Conservation (phyloP, 805 yeast species). For the Debaryomyces prosopidis region DNA sequence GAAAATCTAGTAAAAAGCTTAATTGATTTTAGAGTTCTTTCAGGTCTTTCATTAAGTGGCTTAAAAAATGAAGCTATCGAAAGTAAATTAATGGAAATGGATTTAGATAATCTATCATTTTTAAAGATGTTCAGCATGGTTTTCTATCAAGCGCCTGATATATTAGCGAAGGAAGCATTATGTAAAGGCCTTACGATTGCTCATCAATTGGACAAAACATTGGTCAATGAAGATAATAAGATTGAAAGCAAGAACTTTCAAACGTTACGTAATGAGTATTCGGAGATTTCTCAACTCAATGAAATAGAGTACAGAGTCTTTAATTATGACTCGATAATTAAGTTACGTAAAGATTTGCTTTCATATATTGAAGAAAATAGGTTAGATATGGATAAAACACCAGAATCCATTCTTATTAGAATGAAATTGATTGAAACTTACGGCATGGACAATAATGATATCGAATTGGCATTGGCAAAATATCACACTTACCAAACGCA, state of each 20-base stretch:
- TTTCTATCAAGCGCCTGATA: constrained; percentile 11
- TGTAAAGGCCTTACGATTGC: constrained; percentile 6
- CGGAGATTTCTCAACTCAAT: neutral
- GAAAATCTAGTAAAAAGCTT: constrained; percentile 7
- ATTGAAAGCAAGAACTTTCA: neutral
- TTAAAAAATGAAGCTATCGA: neutral
- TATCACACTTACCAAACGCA: constrained; percentile 41
- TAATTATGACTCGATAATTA: neutral
- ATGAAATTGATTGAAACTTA: constrained; percentile 30
- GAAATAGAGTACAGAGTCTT: neutral
- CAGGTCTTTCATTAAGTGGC: neutral
- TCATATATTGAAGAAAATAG: constrained; percentile 18
- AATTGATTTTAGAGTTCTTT: constrained; percentile 4
- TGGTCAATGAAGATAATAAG: neutral
- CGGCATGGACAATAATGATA: constrained; percentile 30
- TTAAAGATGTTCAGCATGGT: constrained; percentile 12
- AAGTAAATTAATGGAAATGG: neutral
- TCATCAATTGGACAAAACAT: neutral
- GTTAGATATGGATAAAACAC: constrained; percentile 23
- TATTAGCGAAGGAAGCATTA: constrained; percentile 10
- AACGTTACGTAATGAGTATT: neutral
- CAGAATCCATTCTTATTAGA: constrained; percentile 32
- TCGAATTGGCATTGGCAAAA: constrained; percentile 33
- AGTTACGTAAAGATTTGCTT: constrained; percentile 11
- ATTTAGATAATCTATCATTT: constrained; percentile 6